These are phyloP conservation scores for Colletotrichum liaoningense DNA, from an alignment of 2,329 filamentous ascomycete species.

Conservation along the genomic window DNA sequence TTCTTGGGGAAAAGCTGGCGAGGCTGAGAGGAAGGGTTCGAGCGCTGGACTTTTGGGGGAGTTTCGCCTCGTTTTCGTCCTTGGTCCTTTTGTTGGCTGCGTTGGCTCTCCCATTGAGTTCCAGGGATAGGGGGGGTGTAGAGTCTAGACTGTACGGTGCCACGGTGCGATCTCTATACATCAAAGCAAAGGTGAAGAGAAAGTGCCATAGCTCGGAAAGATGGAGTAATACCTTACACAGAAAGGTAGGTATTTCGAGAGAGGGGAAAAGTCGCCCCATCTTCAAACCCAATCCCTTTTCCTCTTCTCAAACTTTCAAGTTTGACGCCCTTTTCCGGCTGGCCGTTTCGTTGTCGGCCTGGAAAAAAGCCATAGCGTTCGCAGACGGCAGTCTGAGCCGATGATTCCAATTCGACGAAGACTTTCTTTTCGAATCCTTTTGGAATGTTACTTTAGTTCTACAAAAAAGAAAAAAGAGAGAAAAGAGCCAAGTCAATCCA, in stretches of 20 bases:
- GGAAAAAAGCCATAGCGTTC: background rate
- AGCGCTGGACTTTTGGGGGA: background rate
- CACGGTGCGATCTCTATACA: too few relatives aligned
- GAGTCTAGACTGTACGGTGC: background rate
- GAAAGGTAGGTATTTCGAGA: too few relatives aligned
- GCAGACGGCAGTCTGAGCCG: background rate
- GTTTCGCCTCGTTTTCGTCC: background rate
- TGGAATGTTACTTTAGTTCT: background rate
- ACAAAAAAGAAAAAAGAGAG: background rate
- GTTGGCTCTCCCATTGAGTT: background rate
- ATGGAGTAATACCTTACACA: background rate
- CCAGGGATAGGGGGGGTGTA: background rate
- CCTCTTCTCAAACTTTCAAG: background rate
- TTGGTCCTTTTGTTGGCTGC: background rate
- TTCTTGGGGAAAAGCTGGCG: background rate
- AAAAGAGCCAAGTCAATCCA: background rate
- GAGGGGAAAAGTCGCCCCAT: background rate
- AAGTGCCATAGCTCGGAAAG: background rate
- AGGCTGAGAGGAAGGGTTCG: background rate
- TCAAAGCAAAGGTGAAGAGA: background rate
- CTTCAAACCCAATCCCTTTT: background rate
- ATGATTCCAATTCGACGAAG: background rate
- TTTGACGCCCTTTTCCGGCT: background rate
- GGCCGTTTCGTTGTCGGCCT: background rate
- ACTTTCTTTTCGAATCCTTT: background rate